phyloP scores from a whole-genome alignment of 306 rosid genomes.

The Spatholobus suberectus region DNA sequence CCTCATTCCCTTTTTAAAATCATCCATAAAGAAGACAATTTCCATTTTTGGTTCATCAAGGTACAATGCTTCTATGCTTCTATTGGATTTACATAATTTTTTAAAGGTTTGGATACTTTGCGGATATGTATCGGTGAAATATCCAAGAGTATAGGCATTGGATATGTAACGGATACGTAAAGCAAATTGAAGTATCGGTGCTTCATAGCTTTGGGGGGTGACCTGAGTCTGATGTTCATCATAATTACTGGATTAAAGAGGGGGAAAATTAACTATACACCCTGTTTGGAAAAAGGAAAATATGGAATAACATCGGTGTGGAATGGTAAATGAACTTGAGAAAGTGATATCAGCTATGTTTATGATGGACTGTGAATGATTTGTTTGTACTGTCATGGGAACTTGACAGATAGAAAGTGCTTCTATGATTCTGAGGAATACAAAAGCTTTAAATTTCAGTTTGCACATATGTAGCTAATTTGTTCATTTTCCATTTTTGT shows the following conservation, averaged over 20 bases:
- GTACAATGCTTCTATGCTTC: no score
- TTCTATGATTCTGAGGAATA: background rate
- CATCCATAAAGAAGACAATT: no score
- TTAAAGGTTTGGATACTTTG: no score
- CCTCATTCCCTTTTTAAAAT: no score
- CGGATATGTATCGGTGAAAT: no score
- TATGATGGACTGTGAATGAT: background rate
- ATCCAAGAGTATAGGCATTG: no score
- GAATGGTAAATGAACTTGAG: conserved; percentile 2
- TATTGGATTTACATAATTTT: no score
- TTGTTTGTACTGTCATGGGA: background rate
- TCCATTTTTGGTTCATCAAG: no score
- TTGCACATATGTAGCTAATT: background rate
- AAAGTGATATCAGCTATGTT: background rate
- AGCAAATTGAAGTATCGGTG: no score
- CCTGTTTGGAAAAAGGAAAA: background rate
- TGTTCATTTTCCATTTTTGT: background rate
- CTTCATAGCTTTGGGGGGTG: background rate
- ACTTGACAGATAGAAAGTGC: background rate
- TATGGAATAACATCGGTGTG: background rate
- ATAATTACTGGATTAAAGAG: background rate
- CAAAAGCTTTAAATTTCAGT: background rate
- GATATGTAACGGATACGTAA: no score
- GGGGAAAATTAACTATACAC: background rate
- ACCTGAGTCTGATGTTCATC: background rate